Evolutionary conservation across 257 asterid genomes (phyloP), one percentile per base, ranked within the genome.

Genomic region (Nicotiana paniculata): DNA sequence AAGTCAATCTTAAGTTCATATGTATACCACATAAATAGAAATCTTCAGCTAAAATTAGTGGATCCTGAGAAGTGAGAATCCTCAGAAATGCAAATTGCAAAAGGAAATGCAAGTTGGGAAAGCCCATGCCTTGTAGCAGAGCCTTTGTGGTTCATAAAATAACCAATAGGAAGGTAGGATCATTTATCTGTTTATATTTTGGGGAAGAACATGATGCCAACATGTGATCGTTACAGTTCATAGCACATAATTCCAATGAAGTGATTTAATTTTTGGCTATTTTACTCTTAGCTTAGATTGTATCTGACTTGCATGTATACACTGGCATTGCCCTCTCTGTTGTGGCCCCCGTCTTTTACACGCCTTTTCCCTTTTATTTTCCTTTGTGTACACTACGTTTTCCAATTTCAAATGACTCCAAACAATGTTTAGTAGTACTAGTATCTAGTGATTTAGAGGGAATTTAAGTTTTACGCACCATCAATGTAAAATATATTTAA

Each of bases 141-240:
- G 79, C 24, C 24, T 48, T 32, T 74, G 26, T 6, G 15, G 62
- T 74, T 74, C 7, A 48, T 26, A 26, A 48, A 48, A 74, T 15
- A 48, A 74, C 62, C 62, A 48, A 48, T 48, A 15, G 5, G 13
- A 74, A 74, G 26, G 39, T 7, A 74, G 62, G 15, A 74, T 74
- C 79, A 48, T 24, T 74, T 48, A 74, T 74, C 26, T 48, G 62
- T 74, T 74, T 9, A 26, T 63, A 28, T 64, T 59, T 24, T 28
- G 70, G 70, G 39, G 70, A 66, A 26, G 62, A 74, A 48, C 79
- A 74, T 74, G 79, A 74, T 74, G 79, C 79, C 62, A 74, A 74
- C 79, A 74, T 24, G 79, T 74, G 79, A 43, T 51, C 9, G 0
- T 26, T 74, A 48, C 79, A 24, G 61, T 74, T 48, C 43, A 48